Base-by-base conservation (phyloP, 192 early-diverging fungal genomes). In the Coemansia sp. region DNA sequence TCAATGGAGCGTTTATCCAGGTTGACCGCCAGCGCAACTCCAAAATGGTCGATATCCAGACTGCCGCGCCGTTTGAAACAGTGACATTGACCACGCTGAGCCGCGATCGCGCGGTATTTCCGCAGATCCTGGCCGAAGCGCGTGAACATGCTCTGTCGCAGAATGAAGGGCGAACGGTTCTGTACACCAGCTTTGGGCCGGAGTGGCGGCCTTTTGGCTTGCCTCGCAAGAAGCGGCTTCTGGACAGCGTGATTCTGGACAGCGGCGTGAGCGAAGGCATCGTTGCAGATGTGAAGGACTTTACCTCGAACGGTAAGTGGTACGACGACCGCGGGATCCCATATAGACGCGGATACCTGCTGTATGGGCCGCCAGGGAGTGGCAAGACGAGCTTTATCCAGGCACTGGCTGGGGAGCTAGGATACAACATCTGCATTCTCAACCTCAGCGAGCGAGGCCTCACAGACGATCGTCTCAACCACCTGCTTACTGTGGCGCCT, bases 141-240 rank as follows among this genome's bases (percentile, higher is more conserved):
- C 93, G 92, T 60, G 76, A 81, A 51, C 74, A 89, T 60, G 95
- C 97, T 13, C 74, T 99, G 51, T 80, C 88, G 61, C 91, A 93
- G 67, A 93, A 97, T 78, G 92, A 94, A 61, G 97, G 97, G 19
- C 95, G 96, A 63, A 98, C 94, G 4, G 97, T 99, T 36, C 87
- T 99, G 48, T 98, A 95, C 79, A 95, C 95, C 2, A 92, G 90
- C 45, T 97, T 89, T 84, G 97, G 97, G 0, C 91, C 93, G 7
- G 97, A 99, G 66, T 99, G 97, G 97, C 84, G 95, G 62, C 94
- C 94, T 3, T 98, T 99, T 85, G 97, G 97, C 5, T 83, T 93
- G 66, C 97, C 97, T 10, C 84, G 97, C 46, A 90, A 89, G 76
- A 73, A 87, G n/a, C 74, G 93, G 57, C 70, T 88, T 45, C 66